These are phyloP conservation scores for Trichoderma afroharzianum DNA, from an alignment of 2,329 filamentous ascomycete species.

Conservation along the genomic window DNA sequence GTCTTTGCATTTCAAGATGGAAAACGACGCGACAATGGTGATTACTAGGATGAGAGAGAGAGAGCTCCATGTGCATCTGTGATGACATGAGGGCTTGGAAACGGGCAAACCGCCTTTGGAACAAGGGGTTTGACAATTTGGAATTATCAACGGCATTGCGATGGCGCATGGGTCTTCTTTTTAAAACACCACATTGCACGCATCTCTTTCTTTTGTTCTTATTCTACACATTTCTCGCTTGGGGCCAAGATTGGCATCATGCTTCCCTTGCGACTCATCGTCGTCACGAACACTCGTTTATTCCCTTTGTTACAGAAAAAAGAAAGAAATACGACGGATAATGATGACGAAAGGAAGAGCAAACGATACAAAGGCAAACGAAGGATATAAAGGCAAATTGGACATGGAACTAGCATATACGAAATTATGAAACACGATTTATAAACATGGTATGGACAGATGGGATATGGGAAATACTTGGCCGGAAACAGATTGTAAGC, in stretches of 20 bases:
- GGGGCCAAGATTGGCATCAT: neutral
- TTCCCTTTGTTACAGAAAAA: constrained; percentile 2
- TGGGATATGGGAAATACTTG: neutral
- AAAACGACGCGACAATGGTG: neutral
- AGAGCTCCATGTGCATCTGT: neutral
- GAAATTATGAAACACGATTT: neutral
- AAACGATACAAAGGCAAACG: neutral
- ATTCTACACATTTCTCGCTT: neutral
- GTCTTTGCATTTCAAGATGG: neutral
- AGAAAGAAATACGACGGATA: neutral
- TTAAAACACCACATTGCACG: constrained; percentile 6
- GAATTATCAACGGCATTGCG: constrained; percentile 1
- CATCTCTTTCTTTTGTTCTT: constrained; percentile 1
- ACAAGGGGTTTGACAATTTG: neutral
- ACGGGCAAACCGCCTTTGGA: neutral
- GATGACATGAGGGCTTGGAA: neutral
- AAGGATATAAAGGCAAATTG: neutral
- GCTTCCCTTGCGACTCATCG: constrained; percentile 2
- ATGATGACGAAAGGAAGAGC: neutral
- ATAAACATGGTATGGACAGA: neutral
- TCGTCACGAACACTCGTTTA: constrained; percentile 10
- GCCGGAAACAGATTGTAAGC: constrained; percentile 10
- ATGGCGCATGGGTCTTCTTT: constrained; percentile 4
- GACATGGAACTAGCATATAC: neutral
- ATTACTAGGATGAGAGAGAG: neutral